Conservation (phyloP, 768 basidiomycete genomes). For the Boletus rubroflammeus region DNA sequence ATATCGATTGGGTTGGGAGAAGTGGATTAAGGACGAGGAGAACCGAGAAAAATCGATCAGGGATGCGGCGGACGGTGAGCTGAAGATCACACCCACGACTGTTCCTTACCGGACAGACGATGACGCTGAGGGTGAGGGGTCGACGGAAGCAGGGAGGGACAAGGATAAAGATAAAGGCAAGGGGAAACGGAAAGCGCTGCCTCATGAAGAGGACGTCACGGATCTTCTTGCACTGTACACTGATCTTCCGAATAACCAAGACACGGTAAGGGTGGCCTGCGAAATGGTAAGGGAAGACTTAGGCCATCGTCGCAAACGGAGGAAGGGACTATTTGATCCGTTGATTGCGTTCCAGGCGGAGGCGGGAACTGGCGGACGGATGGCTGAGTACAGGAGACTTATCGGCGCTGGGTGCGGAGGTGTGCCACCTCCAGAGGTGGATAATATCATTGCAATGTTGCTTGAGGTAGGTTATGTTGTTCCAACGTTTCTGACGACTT, state of each 20-base stretch:
- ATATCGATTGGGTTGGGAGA: slow-evolving; percentile 87
- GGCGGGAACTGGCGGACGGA: slow-evolving; percentile 83
- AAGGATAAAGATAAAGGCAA: slow-evolving; percentile 48
- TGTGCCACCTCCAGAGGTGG: slow-evolving; percentile 81
- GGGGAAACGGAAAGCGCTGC: slow-evolving; percentile 51
- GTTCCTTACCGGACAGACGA: slow-evolving; percentile 47
- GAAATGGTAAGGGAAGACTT: slow-evolving; percentile 64
- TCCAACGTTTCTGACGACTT: background rate
- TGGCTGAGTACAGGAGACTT: slow-evolving; percentile 83
- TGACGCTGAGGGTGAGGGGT: slow-evolving; percentile 40
- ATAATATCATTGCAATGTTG: slow-evolving; percentile 78
- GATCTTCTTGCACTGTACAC: slow-evolving; percentile 60
- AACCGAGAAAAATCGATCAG: slow-evolving; percentile 67
- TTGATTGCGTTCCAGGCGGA: slow-evolving; percentile 82
- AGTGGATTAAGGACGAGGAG: slow-evolving; percentile 87
- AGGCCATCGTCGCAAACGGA: slow-evolving; percentile 57
- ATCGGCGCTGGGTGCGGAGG: slow-evolving; percentile 91
- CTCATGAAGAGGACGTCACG: slow-evolving; percentile 53
- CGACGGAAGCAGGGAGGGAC: slow-evolving; percentile 31
- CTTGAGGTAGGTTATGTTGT: slow-evolving; percentile 58
- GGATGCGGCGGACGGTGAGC: slow-evolving; percentile 56
- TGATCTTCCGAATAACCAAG: slow-evolving; percentile 55
- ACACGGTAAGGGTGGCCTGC: slow-evolving; percentile 51
- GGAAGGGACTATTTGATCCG: slow-evolving; percentile 70
- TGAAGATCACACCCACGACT: slow-evolving; percentile 44